Base-by-base conservation (phyloP, 2,329 filamentous ascomycete species). In the Fusarium ramigenum region DNA sequence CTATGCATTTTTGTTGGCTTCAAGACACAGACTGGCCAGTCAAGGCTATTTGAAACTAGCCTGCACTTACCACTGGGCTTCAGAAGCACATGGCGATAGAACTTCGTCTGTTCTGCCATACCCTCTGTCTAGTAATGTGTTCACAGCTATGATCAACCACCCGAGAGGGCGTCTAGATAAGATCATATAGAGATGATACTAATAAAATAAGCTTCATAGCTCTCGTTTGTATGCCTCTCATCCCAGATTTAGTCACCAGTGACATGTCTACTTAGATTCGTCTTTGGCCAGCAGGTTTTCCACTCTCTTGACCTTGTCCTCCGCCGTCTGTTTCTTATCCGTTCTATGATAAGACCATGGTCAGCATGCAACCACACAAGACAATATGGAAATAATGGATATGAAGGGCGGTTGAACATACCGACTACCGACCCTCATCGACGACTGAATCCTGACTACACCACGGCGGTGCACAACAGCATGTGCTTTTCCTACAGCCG, bases 401-500 rank as follows among this genome's bases (percentile, higher is more conserved):
- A 18, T 30, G 50, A 40, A 18, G 19, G 39, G 25, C 42, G 18
- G 18, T n/a, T 15, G 36, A 60, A 83, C 86, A 79, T 75, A 92
- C 92, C 92, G 90, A 34, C 93, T 93, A 2, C 96, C 96, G 47
- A 95, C 91, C 18, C 96, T 87, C 84, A 98, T 95, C 80, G 96
- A 95, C 34, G 91, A 93, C 85, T 98, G 96, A 44, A 98, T 93
- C 61, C 96, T 87, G 68, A 93, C 87, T 39, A 94, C 89, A n/a
- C 94, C 94, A 68, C 90, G 88, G 68, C 90, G 84, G 79, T 97
- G 95, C 28, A 97, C 89, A 52, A 94, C 85, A 1, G 88, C 88
- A 83, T 97, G 95, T 7, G 93, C 93, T 84, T 96, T 93, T n/a
- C 95, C 95, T 75, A 97, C 93, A 34, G 95, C 87, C 63, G 85